phyloP scores from a whole-genome alignment of 2,329 filamentous ascomycete genomes.

The Aspergillus pseudonomiae region DNA sequence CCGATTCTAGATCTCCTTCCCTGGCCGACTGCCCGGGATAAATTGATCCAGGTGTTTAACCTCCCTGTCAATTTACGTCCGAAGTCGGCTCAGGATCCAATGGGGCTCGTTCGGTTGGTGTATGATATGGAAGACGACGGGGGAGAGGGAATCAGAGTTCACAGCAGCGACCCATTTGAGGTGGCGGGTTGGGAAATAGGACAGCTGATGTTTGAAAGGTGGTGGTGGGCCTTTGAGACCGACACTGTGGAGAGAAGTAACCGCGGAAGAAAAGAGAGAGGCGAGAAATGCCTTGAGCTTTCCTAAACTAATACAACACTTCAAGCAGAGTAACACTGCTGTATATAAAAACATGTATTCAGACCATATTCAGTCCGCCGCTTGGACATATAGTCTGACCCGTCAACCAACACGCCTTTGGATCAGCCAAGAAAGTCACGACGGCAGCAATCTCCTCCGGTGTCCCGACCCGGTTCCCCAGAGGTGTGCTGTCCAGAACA shows the following conservation, averaged over 20 bases:
- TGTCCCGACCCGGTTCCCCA: slow-evolving; percentile 2
- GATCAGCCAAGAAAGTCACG: slow-evolving; percentile 6
- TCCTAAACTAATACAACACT: neutral
- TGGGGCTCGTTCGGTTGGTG: slow-evolving; percentile 55
- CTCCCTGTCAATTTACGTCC: slow-evolving; percentile 55
- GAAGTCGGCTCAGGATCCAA: slow-evolving; percentile 48
- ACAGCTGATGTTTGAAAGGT: slow-evolving; percentile 60
- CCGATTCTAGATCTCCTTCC: slow-evolving; percentile 61
- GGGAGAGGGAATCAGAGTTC: slow-evolving; percentile 56
- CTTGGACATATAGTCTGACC: slow-evolving; percentile 13
- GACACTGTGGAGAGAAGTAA: slow-evolving; percentile 59
- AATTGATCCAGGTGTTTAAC: slow-evolving; percentile 55
- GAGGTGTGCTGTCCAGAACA: slow-evolving; percentile 7
- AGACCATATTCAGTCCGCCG: slow-evolving; percentile 7
- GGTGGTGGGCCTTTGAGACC: slow-evolving; percentile 64
- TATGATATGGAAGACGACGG: slow-evolving; percentile 61
- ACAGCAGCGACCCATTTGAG: slow-evolving; percentile 54
- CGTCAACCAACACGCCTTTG: slow-evolving; percentile 10
- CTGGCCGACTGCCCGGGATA: slow-evolving; percentile 59
- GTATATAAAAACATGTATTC: neutral
- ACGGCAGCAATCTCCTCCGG: slow-evolving; percentile 11
- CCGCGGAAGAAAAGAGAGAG: slow-evolving; percentile 52
- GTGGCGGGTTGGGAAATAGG: slow-evolving; percentile 60
- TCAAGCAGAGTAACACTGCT: neutral
- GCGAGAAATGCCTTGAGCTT: slow-evolving; percentile 29